phyloP scores from a whole-genome alignment of 2,329 filamentous ascomycete genomes.

The Penicillium decumbens region DNA sequence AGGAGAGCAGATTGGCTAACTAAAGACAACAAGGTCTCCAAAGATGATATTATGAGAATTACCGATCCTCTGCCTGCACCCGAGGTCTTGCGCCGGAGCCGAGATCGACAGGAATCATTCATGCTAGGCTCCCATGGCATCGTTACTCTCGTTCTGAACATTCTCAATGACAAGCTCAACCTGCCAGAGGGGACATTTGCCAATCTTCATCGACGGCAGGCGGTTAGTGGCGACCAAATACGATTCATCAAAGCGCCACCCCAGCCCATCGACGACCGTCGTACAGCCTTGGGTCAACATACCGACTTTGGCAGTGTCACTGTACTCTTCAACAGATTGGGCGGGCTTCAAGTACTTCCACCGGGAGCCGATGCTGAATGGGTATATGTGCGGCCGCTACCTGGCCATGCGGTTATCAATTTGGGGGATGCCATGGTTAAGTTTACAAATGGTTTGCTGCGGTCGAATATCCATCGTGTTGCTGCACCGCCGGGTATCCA shows the following conservation, averaged over 20 bases:
- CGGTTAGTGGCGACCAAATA: conserved; percentile 50
- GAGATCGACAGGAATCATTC: conserved; percentile 41
- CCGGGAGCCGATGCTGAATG: conserved; percentile 43
- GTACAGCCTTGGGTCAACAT: conserved; percentile 49
- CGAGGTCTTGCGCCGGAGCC: conserved; percentile 36
- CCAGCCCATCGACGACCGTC: conserved; percentile 41
- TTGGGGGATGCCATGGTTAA: conserved; percentile 45
- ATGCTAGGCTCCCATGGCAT: conserved; percentile 45
- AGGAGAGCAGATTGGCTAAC: not conserved
- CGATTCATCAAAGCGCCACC: conserved; percentile 51
- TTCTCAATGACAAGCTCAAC: conserved; percentile 44
- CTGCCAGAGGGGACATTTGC: conserved; percentile 42
- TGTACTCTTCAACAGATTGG: conserved; percentile 53
- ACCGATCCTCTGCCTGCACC: conserved; percentile 42
- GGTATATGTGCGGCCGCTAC: conserved; percentile 51
- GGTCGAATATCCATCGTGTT: conserved; percentile 48
- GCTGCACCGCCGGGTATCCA: conserved; percentile 48
- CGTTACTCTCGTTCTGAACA: conserved; percentile 42
- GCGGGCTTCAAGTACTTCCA: conserved; percentile 52
- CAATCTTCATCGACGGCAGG: conserved; percentile 45
- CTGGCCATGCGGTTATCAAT: conserved; percentile 45
- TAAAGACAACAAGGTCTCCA: conserved; percentile 39
- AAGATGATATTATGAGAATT: conserved; percentile 49
- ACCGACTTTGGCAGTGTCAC: conserved; percentile 56
- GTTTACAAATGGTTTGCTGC: conserved; percentile 41